Evolutionary conservation across 768 basidiomycete genomes (phyloP).

Genomic region (Trichaptum fuscoviolaceum): DNA sequence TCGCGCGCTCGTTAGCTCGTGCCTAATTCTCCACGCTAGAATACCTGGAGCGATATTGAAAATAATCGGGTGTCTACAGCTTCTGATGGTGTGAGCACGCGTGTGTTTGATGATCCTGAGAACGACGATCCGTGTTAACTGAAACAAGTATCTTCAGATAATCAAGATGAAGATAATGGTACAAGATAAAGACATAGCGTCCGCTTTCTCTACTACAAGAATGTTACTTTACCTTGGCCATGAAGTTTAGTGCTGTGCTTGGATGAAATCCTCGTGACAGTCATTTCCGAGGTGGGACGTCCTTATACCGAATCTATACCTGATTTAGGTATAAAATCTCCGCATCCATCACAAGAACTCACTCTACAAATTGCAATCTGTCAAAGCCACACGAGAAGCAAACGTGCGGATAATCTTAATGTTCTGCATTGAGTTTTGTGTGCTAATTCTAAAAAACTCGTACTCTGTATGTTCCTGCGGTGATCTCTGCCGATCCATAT

Average conservation of each 20-base stretch:
- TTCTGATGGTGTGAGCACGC: not conserved
- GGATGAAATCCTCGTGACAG: not conserved
- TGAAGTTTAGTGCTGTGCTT: not conserved
- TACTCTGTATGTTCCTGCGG: not conserved
- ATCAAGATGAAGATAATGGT: not conserved
- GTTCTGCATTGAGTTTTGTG: not conserved
- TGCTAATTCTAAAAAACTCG: not conserved
- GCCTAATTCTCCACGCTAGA: not conserved
- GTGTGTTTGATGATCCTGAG: constrained; percentile 2
- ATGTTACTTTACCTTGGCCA: not conserved
- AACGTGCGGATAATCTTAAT: not conserved
- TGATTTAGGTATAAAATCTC: not conserved
- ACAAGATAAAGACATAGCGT: not conserved
- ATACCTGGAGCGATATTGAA: not conserved
- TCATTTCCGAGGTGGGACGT: not conserved
- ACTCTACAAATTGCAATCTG: not conserved
- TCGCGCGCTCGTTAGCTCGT: not conserved
- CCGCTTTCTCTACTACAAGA: not conserved
- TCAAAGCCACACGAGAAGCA: not conserved
- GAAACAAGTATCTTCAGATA: not conserved
- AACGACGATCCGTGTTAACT: constrained; percentile 2
- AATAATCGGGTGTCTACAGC: not conserved
- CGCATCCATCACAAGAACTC: not conserved
- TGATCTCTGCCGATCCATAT: not conserved
- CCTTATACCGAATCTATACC: not conserved